Evolutionary conservation across 768 basidiomycete species (phyloP), one percentile per base, ranked within the genome.

Genomic region (Hericium erinaceus): DNA sequence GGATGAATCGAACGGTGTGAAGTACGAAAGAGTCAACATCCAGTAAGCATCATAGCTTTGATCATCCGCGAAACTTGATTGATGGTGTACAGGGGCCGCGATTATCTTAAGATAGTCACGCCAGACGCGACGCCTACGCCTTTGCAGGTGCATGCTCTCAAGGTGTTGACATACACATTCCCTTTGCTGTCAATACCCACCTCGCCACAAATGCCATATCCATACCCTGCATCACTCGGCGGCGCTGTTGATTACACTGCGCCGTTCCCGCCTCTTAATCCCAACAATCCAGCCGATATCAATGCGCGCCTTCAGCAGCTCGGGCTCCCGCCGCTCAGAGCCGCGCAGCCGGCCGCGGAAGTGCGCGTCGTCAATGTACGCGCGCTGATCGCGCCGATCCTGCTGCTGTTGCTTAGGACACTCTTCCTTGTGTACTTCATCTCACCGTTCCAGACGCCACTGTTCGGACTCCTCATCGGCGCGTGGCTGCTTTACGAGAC

Each of bases 401-500:
- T 63, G 22, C 54, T 62, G 60, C 60, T 61, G 7, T 52, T 56
- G 7, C 49, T 63, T 28, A 54, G 62, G 12, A 61, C 62, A 0
- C 24, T 63, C 39, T 62, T 63, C 39, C 20, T 63, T 44, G 56
- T 63, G 28, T 63, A 62, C 37, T 62, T 63, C 56, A 59, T 63
- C 37, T 63, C 58, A 7, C 62, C 62, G 9, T 59, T 62, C 53
- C 60, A 62, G 53, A 61, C 62, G 33, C 62, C 62, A 15, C 48
- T 63, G 22, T 59, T 63, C 7, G 60, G 60, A 6, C 15, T 62
- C 22, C 55, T 62, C 55, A 56, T 62, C 22, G 49, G 57, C 12
- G 58, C 39, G 8, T 63, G 62, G 62, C 52, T 63, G 33, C 49
- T 63, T 1, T 63, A 62, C 15, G 60, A 63, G 55, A 59, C 61